phyloP scores from a whole-genome alignment of 1,139 yeast genomes.

The Hansenula sp. region DNA sequence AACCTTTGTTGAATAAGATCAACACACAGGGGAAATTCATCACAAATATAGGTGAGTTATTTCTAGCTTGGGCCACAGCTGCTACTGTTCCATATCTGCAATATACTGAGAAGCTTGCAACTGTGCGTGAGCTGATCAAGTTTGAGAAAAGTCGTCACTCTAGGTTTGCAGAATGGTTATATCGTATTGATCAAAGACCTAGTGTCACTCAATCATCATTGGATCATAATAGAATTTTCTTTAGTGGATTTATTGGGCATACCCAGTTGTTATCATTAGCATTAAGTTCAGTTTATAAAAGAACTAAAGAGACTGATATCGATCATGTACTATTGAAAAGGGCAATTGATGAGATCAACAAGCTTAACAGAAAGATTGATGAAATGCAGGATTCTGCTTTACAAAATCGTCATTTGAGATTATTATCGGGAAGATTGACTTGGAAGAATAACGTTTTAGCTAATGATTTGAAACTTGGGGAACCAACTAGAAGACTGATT shows the following conservation, averaged over 20 bases:
- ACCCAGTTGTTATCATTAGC: slow-evolving; percentile 70
- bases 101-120: slow-evolving; percentile 54
- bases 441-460: slow-evolving; percentile 38
- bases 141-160: slow-evolving; percentile 44
- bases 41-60: slow-evolving; percentile 58
- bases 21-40: slow-evolving; percentile 64
- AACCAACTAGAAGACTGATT: slow-evolving; percentile 52
- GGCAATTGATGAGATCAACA: slow-evolving; percentile 47
- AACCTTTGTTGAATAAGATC: slow-evolving; percentile 48
- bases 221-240: slow-evolving; percentile 56
- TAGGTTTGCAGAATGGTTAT: slow-evolving; percentile 47
- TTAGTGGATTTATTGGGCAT: slow-evolving; percentile 74
- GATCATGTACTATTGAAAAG: slow-evolving; percentile 51
- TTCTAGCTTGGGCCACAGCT: slow-evolving; percentile 60
- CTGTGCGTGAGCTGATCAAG: slow-evolving; percentile 50
- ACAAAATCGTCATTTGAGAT: slow-evolving; percentile 43
- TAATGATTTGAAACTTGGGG: slow-evolving; percentile 46
- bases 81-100: slow-evolving; percentile 52
- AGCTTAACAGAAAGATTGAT: slow-evolving; percentile 45
- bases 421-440: slow-evolving; percentile 42
- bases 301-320: slow-evolving; percentile 46
- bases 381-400: slow-evolving; percentile 52
- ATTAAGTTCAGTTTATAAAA: slow-evolving; percentile 50
- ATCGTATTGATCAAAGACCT: slow-evolving; percentile 39
- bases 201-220: slow-evolving; percentile 36